Base-by-base conservation (phyloP, 140 eudicot genomes). In the Erigeron philadelphicus region DNA sequence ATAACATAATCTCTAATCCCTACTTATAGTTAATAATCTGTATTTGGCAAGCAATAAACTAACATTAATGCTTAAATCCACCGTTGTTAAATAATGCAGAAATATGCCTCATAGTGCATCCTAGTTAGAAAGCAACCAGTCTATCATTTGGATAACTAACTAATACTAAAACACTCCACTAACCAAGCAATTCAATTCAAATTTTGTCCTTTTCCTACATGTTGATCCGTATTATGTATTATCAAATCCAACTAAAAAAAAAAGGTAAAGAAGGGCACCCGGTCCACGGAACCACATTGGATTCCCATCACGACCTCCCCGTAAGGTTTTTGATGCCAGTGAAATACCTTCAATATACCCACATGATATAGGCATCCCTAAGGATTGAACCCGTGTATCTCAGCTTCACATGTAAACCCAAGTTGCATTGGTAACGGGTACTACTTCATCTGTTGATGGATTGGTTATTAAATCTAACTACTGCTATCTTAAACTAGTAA, bases 81-180 rank as follows among this genome's bases (percentile, higher is more conserved):
- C 55, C 40, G 38, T 67, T 11, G n/a, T 59, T 75, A 23, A 25
- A 11, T 18, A 57, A 74, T 44, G 35, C 25, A 21, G 16, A 12
- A 18, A 73, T 63, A 52, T 23, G 42, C 61, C 16, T 58, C 63
- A 13, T 60, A 48, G 47, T 42, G 56, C 63, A 67, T 75, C 68
- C 71, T 73, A 58, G 54, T 68, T 52, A 17, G n/a, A 45, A 72
- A 71, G 68, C 73, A 56, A 60, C 17, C 54, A 9, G 12, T 57
- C 15, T 57, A 45, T 56, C 53, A 47, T 75, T 61, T 44, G 47
- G 41, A 46, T 71, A 18, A 56, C 43, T 19, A 44, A n/a, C 11
- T 58, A 59, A 11, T 23, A 38, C 42, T 59, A 49, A 6, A 67
- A 58, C 7, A 11, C 47, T 65, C 72, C 72, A 65, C 67, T 56